phyloP scores from a whole-genome alignment of 2,329 filamentous ascomycete genomes.

The Calonectria hawksworthii region DNA sequence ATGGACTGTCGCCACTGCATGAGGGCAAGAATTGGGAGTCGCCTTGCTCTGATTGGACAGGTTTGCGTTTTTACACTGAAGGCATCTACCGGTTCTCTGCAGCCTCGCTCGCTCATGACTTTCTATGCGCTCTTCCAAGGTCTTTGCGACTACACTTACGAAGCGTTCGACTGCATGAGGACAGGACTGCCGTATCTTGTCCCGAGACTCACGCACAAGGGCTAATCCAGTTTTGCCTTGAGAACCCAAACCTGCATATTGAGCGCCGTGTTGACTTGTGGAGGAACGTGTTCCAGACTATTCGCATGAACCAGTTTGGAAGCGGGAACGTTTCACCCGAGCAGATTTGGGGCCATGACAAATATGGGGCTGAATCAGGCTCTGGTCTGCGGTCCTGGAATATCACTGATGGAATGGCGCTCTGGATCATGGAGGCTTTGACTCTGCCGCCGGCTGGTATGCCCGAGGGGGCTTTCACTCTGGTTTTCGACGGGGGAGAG shows the following conservation, averaged over 20 bases:
- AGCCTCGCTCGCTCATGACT: background rate
- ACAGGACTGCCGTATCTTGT: background rate
- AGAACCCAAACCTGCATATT: background rate
- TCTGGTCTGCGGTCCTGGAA: background rate
- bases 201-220: background rate
- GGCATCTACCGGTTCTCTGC: background rate
- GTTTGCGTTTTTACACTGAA: background rate
- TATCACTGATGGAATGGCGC: background rate
- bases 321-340: background rate
- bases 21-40: background rate
- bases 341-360: background rate
- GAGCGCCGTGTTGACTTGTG: background rate
- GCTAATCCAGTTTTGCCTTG: background rate
- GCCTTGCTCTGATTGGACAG: background rate
- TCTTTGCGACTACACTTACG: background rate
- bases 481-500: background rate
- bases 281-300: background rate
- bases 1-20: background rate
- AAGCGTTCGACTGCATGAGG: background rate
- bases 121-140: background rate
- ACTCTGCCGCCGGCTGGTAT: background rate
- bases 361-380: background rate
- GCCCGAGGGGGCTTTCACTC: background rate
- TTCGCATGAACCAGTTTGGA: background rate
- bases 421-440: background rate